These are phyloP conservation scores for Suillus brevipes DNA, from an alignment of 768 basidiomycete species.

Conservation along the genomic window DNA sequence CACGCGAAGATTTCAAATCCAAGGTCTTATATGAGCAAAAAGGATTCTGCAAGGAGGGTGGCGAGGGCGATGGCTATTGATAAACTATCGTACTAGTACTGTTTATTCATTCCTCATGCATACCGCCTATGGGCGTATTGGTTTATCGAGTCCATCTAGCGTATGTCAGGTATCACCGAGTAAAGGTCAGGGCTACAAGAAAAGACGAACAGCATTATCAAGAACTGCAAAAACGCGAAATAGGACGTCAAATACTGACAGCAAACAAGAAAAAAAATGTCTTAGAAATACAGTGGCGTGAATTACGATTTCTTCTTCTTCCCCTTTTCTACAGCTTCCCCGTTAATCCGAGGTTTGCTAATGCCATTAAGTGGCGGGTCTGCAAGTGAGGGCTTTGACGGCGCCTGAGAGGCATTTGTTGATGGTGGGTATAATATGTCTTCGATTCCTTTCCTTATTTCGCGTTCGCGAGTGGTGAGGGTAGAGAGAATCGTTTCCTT, in stretches of 20 bases:
- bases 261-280: conserved; percentile 19
- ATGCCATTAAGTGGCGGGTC: conserved; percentile 49
- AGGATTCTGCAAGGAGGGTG: conserved; percentile 94
- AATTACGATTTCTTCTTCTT: conserved; percentile 51
- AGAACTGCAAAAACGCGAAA: conserved; percentile 19
- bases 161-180: conserved; percentile 9
- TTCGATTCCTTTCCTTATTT: conserved; percentile 76
- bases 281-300: conserved; percentile 28
- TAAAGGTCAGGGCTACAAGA: conserved; percentile 19
- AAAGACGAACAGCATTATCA: not conserved
- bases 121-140: conserved; percentile 6
- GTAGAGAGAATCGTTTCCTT: conserved; percentile 66
- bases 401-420: conserved; percentile 35
- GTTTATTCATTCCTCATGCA: conserved; percentile 16
- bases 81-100: conserved; percentile 10
- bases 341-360: conserved; percentile 41
- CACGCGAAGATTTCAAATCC: conserved; percentile 81
- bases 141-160: conserved; percentile 5
- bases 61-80: conserved; percentile 94
- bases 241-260: conserved; percentile 13
- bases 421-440: conserved; percentile 60
- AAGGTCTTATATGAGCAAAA: conserved; percentile 79
- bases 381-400: conserved; percentile 34
- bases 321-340: conserved; percentile 53
- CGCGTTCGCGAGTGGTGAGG: conserved; percentile 74